Evolutionary conservation across 805 yeast species (phyloP), one percentile per base, ranked within the genome.

Genomic region (Priceomyces castillae): DNA sequence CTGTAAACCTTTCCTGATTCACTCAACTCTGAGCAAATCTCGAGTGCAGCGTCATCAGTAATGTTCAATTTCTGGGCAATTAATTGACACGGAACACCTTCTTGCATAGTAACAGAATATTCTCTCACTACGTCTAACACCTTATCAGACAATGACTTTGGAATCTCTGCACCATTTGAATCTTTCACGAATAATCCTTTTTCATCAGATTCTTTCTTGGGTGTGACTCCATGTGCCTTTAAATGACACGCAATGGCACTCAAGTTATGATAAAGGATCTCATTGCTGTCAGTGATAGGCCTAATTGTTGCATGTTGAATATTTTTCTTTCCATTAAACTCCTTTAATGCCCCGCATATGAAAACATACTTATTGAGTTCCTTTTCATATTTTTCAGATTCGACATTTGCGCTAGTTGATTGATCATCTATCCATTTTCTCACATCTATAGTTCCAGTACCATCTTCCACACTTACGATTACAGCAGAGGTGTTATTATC

Each of bases 61-160:
- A 83, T 46, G 40, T 69, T 72, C 55, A 85, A 67, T 25, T 73
- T 69, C 54, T 81, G 86, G 11, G 82, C 72, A 46, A 86, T 77
- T 48, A 78, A 70, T 43, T 74, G 77, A 10, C 80, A 67, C 17
- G 87, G 89, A n/a, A 85, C 89, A 52, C 92, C 92, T 58, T 85
- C 90, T 37, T 73, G 77, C 86, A 81, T 84, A 40, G 74, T 67
- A 47, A 73, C 67, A 42, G 83, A 63, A 57, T 76, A 67, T 46
- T 76, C 73, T 53, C 71, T 63, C 46, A 81, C 67, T 40, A 78
- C 72, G 16, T 72, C 69, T 46, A 71, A 63, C 42, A 82, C 71
- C 52, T 61, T 67, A 39, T 79, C 82, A n/a, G 67, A 31, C 54
- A 58, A 20, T 44, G 65, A 36, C 15, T 39, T 39, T n/a, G 43